These are phyloP conservation scores for Peribolospora baueri DNA, from an alignment of 768 basidiomycete species.

Conservation along the genomic window DNA sequence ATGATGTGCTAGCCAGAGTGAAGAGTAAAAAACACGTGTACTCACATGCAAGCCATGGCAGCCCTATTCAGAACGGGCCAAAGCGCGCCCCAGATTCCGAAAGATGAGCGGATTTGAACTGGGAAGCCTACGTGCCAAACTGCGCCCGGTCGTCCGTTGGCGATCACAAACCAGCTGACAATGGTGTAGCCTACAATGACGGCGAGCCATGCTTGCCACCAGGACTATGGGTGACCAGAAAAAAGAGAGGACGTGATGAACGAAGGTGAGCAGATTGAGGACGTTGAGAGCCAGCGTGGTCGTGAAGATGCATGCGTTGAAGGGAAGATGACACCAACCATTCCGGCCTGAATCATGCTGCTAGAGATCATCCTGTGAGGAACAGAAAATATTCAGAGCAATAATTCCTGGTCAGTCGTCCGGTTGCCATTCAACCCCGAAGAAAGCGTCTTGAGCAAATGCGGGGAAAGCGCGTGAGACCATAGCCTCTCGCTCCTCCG, in stretches of 20 bases:
- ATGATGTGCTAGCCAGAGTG: no score
- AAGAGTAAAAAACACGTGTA: no score
- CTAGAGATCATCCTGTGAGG: background rate
- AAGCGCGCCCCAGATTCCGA: conserved; percentile 34
- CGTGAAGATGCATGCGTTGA: background rate
- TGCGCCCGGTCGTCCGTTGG: conserved; percentile 59
- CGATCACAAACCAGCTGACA: conserved; percentile 43
- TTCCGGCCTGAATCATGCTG: no score
- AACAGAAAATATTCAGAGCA: background rate
- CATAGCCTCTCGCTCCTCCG: no score
- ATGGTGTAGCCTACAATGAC: conserved; percentile 35
- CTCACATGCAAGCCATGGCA: conserved; percentile 7
- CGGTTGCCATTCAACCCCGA: no score
- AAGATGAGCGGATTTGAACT: conserved; percentile 12
- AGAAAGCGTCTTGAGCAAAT: no score
- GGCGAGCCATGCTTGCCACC: conserved; percentile 71
- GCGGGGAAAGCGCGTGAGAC: no score
- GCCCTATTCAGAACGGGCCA: conserved; percentile 42
- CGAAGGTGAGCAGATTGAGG: background rate
- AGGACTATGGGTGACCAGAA: conserved; percentile 46
- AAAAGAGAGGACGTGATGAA: conserved; percentile 50
- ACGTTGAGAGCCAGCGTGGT: background rate
- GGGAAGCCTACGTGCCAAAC: conserved; percentile 31
- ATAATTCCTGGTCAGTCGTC: background rate
- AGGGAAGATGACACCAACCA: background rate